phyloP scores from a whole-genome alignment of 139 green algal genomes.

The Auxenochlorella protothecoides region DNA sequence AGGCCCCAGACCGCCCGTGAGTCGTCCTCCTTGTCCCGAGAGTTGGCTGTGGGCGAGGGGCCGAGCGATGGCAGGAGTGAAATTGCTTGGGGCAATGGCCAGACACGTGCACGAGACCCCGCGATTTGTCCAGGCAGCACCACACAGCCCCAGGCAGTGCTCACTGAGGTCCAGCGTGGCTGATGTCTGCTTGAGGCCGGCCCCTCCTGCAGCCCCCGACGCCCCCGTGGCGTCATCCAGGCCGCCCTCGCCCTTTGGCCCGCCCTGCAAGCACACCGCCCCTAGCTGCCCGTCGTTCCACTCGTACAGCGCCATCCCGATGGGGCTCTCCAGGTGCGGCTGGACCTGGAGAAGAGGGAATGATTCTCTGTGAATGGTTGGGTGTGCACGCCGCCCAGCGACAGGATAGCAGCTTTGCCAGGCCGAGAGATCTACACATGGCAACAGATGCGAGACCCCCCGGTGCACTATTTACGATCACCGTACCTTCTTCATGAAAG shows the following conservation, averaged over 20 bases:
- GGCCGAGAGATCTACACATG: neutral
- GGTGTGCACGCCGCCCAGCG: too few species aligned
- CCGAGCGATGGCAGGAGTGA: neutral
- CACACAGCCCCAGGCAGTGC: neutral
- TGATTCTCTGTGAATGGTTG: too few species aligned
- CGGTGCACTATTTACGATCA: neutral
- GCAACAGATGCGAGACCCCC: neutral
- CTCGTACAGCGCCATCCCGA: conserved; percentile 65
- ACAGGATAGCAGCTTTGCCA: too few species aligned
- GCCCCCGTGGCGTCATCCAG: conserved; percentile 71
- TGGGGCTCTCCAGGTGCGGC: conserved; percentile 33
- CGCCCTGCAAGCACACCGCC: conserved; percentile 34
- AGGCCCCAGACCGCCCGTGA: conserved; percentile 26
- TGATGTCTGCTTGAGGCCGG: conserved; percentile 40
- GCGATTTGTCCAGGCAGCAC: too few species aligned
- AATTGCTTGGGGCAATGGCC: too few species aligned
- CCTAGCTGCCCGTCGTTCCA: conserved; percentile 52
- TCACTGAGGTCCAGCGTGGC: conserved; percentile 24
- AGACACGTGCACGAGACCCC: too few species aligned
- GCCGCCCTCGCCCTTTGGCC: conserved; percentile 57
- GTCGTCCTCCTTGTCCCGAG: conserved; percentile 29
- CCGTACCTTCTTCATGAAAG: conserved; percentile 47
- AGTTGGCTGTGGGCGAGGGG: conserved; percentile 1
- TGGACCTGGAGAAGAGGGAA: conserved; percentile 13
- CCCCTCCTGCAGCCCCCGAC: conserved; percentile 32